Evolutionary conservation across 2,329 filamentous ascomycete species (phyloP), one percentile per base, ranked within the genome.

Genomic region (Lasiodiplodia sp.): DNA sequence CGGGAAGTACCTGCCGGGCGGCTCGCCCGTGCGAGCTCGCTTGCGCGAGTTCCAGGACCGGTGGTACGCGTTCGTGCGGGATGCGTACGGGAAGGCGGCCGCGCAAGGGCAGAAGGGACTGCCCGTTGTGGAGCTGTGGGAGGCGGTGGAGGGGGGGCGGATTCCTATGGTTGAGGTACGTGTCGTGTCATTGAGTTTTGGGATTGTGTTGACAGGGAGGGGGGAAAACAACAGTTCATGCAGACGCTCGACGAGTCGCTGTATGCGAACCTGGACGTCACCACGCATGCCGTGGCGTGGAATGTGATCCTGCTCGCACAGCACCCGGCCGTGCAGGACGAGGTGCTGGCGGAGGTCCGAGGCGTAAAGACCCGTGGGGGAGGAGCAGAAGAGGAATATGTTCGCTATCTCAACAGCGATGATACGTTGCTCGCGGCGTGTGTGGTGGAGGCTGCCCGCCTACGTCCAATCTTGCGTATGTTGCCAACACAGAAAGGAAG

Each of bases 251-350:
- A 83, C 68, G 82, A 84, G 70, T 74, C 75, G n/a, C 75, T 84
- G 0, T 84, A 77, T 68, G 82, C 80, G 7, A 83, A 84, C 65
- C 74, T 84, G 1, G 82, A 84, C 67, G 82, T 84, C 14, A 83
- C 81, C 2, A 78, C 78, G 2, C 80, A 81, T 4, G 81, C 72
- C 1, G 58, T 84, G 0, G 79, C 80, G 0, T 86, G 83, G 83
- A 78, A 75, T n/a, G 70, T 82, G 0, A 73, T 83, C 0, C 80
- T 83, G 57, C 72, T 86, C 0, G 82, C 82, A 1, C 74, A 76
- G 2, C 52, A 83, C 67, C 75, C 71, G 0, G 72, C 74, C 2
- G 69, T 75, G 4, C 81, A 83, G 67, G 66, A 66, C 6, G 60
- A 74, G 11, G 56, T 83, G 0, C 71, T 72, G 3, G 23, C 66